phyloP scores from a whole-genome alignment of 345 rosid genomes.

The Kandelia obovata region DNA sequence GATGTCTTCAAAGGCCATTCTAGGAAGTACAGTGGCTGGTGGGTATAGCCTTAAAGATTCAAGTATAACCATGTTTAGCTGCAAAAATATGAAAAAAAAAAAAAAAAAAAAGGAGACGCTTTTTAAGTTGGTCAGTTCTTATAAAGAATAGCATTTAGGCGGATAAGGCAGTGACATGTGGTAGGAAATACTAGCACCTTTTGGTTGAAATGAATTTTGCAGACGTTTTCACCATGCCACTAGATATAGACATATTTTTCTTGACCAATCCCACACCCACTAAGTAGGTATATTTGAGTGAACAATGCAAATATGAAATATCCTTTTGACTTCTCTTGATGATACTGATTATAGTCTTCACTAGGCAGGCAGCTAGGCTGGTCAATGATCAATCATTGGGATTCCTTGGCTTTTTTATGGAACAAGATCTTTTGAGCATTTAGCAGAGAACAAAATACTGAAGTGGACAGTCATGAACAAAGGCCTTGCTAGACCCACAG shows the following conservation, averaged over 20 bases:
- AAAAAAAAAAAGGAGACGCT: neutral
- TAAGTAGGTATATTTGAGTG: neutral
- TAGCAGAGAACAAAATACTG: neutral
- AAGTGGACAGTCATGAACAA: conserved; percentile 5
- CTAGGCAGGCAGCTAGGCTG: conserved; percentile 10
- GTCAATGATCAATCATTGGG: neutral
- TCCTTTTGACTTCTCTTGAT: conserved; percentile 1
- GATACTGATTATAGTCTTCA: neutral
- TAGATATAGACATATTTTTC: neutral
- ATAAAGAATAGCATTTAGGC: neutral
- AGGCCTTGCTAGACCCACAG: neutral
- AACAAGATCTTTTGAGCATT: neutral
- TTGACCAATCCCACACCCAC: conserved; percentile 4
- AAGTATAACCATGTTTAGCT: conserved; percentile 84
- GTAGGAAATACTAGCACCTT: neutral
- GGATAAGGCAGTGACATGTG: neutral
- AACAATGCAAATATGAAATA: too few relatives aligned
- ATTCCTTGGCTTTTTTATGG: neutral
- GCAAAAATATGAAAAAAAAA: conserved; percentile 5
- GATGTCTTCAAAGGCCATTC: conserved; percentile 90
- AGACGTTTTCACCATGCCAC: neutral
- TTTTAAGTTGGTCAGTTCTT: neutral
- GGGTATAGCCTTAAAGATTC: conserved; percentile 91
- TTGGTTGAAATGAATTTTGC: neutral
- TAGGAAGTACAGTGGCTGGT: conserved; percentile 80